Base-by-base conservation (phyloP, 257 asterid species). In the Sherardia arvensis region DNA sequence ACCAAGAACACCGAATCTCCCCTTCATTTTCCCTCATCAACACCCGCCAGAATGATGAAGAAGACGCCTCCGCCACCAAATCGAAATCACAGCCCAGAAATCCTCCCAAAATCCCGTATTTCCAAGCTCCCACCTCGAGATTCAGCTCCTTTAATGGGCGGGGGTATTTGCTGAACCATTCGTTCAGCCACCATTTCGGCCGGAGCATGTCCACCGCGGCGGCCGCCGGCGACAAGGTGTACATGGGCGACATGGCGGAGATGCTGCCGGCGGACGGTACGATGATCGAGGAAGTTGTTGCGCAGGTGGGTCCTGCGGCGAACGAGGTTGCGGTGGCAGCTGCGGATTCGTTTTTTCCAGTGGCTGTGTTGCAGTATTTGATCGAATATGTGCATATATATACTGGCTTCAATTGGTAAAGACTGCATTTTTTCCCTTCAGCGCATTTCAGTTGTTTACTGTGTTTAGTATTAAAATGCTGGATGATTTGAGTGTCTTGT, bases 251-350 rank as follows among this genome's bases (percentile, higher is more conserved):
- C 20, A 76, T 79, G 71, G 94, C 78, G 38, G 83, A 76, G 54
- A 85, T 76, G n/a, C 69, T 92, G 51, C 20, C 51, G 66, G 70
- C 71, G 26, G 96, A 82, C 53, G 78, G 70, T 70, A 74, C 90
- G 25, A 81, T 71, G 25, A 81, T 71, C 54, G 79, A 65, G 21
- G 84, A 82, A 21, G 87, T 81, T 71, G 85, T 68, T n/a, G 70
- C 74, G 17, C 81, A 74, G 74, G 87, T 69, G 30, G 82, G 84
- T 59, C 95, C 94, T 25, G 82, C 56, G 69, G 70, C 72, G 65
- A 84, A 62, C 63, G 99, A 93, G 79, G 96, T 90, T 53, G 95
- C 90, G 4, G 53, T 64, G 69, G 96, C 94, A 0, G 96, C 97
- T 1, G 95, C 96, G 0, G 99, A 87, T 73, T 93, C 96, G 47